Conservation (phyloP, 768 basidiomycete genomes). For the Amanita polypyramis region DNA sequence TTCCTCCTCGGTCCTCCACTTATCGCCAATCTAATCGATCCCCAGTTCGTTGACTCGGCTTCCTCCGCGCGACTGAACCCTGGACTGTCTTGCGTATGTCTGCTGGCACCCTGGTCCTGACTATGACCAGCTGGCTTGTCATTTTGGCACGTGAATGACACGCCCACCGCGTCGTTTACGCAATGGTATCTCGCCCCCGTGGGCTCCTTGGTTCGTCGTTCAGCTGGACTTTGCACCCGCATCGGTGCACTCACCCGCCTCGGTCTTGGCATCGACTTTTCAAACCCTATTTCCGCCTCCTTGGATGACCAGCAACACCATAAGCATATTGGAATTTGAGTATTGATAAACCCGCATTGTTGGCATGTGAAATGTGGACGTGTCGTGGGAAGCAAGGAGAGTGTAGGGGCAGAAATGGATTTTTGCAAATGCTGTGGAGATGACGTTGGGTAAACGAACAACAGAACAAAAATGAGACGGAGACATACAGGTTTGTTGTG, state of each 20-base stretch:
- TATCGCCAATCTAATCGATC: neutral
- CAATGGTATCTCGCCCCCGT: neutral
- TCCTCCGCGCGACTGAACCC: neutral
- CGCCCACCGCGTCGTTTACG: neutral
- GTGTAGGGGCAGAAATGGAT: slow-evolving; percentile 35
- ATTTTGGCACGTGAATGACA: neutral
- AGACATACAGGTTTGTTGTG: slow-evolving; percentile 27
- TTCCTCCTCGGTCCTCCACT: neutral
- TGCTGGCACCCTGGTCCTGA: neutral
- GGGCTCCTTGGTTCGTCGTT: too few species aligned
- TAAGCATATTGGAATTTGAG: slow-evolving; percentile 37
- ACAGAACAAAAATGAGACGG: neutral
- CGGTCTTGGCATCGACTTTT: slow-evolving; percentile 26
- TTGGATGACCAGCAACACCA: slow-evolving; percentile 41
- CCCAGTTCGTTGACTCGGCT: neutral
- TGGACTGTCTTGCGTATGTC: neutral
- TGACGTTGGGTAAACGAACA: slow-evolving; percentile 8
- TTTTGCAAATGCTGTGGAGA: slow-evolving; percentile 28
- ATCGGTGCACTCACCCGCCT: slow-evolving; percentile 22
- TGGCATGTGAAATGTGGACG: slow-evolving; percentile 36
- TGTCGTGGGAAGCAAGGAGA: slow-evolving; percentile 27
- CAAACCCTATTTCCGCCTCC: slow-evolving; percentile 28
- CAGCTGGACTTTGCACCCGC: neutral
- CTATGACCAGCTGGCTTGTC: neutral
- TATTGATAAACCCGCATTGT: slow-evolving; percentile 35